Evolutionary conservation across 208 protist species (phyloP).

Genomic region (Leishmania tropica): DNA sequence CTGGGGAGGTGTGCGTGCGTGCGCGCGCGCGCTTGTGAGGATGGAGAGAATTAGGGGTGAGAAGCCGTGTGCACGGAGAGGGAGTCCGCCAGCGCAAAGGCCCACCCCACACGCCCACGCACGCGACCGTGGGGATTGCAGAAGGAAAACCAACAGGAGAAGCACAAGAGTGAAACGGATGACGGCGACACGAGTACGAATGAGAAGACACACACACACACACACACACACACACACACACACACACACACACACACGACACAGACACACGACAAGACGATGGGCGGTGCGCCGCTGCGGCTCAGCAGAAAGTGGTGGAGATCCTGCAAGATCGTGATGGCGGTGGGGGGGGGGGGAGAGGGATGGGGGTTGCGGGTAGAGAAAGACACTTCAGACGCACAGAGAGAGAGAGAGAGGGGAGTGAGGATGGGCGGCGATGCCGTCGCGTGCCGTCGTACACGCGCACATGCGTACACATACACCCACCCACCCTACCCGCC

Average conservation of each 20-base stretch:
- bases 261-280: background rate
- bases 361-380: background rate
- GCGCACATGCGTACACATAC: background rate
- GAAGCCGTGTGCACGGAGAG: background rate
- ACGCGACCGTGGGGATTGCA: background rate
- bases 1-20: too few relatives aligned
- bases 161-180: background rate
- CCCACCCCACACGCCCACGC: background rate
- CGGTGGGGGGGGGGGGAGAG: background rate
- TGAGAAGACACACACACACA: background rate
- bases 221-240: too few relatives aligned
- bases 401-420: background rate
- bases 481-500: background rate
- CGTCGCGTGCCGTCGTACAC: background rate
- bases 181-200: background rate
- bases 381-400: background rate
- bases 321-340: background rate
- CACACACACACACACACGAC: too few relatives aligned
- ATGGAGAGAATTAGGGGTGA: background rate
- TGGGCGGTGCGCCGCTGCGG: background rate
- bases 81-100: background rate
- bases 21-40: background rate
- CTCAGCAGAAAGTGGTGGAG: background rate
- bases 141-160: background rate
- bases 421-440: background rate